Evolutionary conservation across 257 asterid species (phyloP), one percentile per base, ranked within the genome.

Genomic region (Penstemon eatonii): DNA sequence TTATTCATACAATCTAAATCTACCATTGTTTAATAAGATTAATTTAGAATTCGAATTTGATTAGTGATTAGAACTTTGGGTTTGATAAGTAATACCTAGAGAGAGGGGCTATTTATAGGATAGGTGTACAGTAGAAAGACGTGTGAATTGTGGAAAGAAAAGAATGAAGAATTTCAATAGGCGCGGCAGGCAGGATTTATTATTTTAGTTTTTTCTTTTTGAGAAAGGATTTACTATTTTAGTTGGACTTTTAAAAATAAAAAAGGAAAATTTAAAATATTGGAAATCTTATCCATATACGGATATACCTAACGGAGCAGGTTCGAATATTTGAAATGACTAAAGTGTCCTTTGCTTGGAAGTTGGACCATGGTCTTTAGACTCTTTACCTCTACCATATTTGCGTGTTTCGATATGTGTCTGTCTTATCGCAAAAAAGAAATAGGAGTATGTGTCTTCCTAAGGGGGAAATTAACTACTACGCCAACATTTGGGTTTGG

Each of bases 1-100:
- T 82, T 85, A 0, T 82, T 82, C 76, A 86, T 90, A 89, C 96
- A 85, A 71, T 90, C 97, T 62, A 86, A 84, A 86, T 92, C 96
- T 63, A 92, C 87, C 98, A 92, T 92, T 78, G 71, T 71, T 43
- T 47, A 13, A 10, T 12, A 33, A 36, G 8, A 4, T 4, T 6
- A 42, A 53, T 25, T 11, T 64, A 0, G 3, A 19, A 37, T 2
- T 67, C 51, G 42, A 13, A 49, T 52, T 69, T 39, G 11, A 60
- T 6, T 38, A 25, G 8, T 39, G 11, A 60, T 6, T 38, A 25
- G 8, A 13, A 3, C 33, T 9, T 40, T 5, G 33, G 40, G 4
- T n/a, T 11, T 40, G 41, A 19, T 56, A 46, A 18, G 39, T 41
- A 4, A 4, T 40, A 11, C 37, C 13, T 43, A n/a, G 42, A 43